Percentiles rank a stretch among this genome's conserved stretches.
Conservation (phyloP, 108 stramenopile species). For the Nitzschia palea region DNA sequence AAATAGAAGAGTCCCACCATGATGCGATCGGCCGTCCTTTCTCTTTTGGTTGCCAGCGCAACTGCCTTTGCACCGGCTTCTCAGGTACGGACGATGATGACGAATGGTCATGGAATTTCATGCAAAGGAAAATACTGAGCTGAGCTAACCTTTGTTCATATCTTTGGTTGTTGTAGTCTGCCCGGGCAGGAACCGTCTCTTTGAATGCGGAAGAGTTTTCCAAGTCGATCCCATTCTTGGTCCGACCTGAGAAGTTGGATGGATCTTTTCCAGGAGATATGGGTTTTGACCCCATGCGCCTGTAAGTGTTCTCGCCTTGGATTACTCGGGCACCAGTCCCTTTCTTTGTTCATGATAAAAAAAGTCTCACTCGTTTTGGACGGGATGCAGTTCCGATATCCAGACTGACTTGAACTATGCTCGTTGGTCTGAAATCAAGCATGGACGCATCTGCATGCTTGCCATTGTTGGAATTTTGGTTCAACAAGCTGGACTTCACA, state of each 20-base stretch:
- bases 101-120: conserved; percentile 1
- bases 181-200: conserved; percentile 46
- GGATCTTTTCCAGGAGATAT: conserved; percentile 95
- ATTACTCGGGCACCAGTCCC: no score
- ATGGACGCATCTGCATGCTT: conserved; percentile 91
- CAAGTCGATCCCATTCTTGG: conserved; percentile 92
- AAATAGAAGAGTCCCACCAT: conserved; percentile 25
- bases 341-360: no score
- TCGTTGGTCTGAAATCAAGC: conserved; percentile 92
- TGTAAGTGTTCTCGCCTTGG: conserved; percentile 47
- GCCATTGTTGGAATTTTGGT: conserved; percentile 82
- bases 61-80: conserved; percentile 77
- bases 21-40: conserved; percentile 45
- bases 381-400: conserved; percentile 53
- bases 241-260: conserved; percentile 90
- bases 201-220: conserved; percentile 81
- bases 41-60: conserved; percentile 67
- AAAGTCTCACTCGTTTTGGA: no score
- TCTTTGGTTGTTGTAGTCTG: conserved; percentile 10
- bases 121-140: no score
- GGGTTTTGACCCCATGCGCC: conserved; percentile 97
- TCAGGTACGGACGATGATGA: conserved; percentile 24
- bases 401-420: conserved; percentile 84
- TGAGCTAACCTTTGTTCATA: no score
- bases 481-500: conserved; percentile 73